Base-by-base conservation (phyloP, 441 rosid genomes). In the Corymbia citriodora region DNA sequence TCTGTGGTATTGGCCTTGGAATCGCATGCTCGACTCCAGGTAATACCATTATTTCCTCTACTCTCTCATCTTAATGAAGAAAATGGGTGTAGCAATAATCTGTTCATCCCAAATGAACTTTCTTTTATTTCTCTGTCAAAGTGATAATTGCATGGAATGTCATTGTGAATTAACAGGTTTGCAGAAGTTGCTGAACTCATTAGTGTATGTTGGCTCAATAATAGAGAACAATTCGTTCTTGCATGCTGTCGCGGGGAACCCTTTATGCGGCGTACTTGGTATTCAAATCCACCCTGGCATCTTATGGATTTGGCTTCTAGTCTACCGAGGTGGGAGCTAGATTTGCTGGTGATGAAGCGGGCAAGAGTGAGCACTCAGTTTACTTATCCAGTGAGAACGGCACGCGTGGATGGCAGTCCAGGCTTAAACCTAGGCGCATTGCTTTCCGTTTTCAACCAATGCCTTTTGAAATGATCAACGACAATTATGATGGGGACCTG, bases 1-100 rank as follows among this genome's bases (percentile, higher is more conserved):
- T 50, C 97, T 96, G 52, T 11, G 59, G 7, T 93, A 96, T 89
- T 96, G 97, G 97, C 53, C 54, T 79, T 96, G 98, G 99, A 90
- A 87, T 70, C 87, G 93, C 14, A 55, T 87, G 16, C 90, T 92
- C 4, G 89, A 92, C 9, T 92, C 97, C 11, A 95, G 96, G 97
- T 95, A 61, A 70, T 55, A 9, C 45, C 12, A 2, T 10, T 18
- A 21, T 52, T 88, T 87, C 21, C 2, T 45, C 33, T 27, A 27
- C 9, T 13, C 45, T 40, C n/a, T 27, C 36, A 48, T 1, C 50
- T 87, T n/a, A 59, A 57, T 18, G 49, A 55, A 52, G 48, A 87
- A 52, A 49, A 45, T 55, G 29, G 3, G 9, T 17, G 6, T 33
- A 8, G 63, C 19, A 59, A 21, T 87, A 45, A 36, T n/a, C 16